These are phyloP conservation scores for Boletus coccyginus DNA, from an alignment of 768 basidiomycete species.

Conservation along the genomic window DNA sequence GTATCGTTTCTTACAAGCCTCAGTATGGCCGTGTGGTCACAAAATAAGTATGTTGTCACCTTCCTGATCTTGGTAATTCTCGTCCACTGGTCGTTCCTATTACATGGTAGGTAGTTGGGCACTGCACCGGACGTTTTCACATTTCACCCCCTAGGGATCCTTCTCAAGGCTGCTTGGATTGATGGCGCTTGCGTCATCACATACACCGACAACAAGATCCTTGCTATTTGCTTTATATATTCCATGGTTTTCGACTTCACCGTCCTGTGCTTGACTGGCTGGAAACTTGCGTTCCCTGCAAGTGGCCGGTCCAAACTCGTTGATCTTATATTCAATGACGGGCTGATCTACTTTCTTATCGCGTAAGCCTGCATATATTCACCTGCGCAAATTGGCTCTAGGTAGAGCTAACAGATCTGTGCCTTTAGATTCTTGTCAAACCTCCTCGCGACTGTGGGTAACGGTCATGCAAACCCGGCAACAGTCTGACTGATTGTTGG, in stretches of 20 bases:
- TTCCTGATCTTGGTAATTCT: conserved; percentile 57
- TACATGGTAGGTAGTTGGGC: conserved; percentile 47
- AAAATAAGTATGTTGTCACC: conserved; percentile 49
- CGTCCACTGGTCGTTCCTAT: conserved; percentile 68
- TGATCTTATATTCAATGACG: conserved; percentile 67
- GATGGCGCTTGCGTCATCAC: conserved; percentile 54
- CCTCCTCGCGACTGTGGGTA: conserved; percentile 48
- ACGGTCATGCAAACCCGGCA: background rate
- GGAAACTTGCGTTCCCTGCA: conserved; percentile 51
- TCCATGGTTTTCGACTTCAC: conserved; percentile 70
- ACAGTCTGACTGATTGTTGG: background rate
- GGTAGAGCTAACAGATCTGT: conserved; percentile 6
- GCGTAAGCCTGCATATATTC: conserved; percentile 46
- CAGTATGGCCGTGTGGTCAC: conserved; percentile 72
- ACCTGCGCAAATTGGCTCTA: background rate
- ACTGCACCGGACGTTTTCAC: background rate
- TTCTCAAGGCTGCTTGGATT: conserved; percentile 59
- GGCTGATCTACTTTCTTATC: conserved; percentile 67
- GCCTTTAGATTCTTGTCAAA: conserved; percentile 61
- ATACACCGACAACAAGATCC: conserved; percentile 53
- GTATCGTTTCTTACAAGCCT: background rate
- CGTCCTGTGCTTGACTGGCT: conserved; percentile 58
- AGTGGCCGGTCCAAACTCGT: conserved; percentile 56
- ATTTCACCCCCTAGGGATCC: conserved; percentile 40
- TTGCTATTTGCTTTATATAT: conserved; percentile 69